Evolutionary conservation across 345 rosid species (phyloP), one percentile per base, ranked within the genome.

Genomic region (Camelina laxa): DNA sequence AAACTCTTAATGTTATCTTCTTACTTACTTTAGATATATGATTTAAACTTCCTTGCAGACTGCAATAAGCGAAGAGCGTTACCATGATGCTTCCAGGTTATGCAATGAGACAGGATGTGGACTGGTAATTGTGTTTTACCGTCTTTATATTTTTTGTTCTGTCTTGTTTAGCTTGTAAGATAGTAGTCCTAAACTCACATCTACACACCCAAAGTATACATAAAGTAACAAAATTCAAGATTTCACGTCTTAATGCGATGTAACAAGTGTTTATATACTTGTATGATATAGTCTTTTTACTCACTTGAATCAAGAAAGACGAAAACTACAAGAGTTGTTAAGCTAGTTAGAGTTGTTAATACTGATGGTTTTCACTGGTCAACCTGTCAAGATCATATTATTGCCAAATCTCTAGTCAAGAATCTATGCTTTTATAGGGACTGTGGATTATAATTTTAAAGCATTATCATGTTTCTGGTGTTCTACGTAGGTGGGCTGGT

Each of bases 401-500:
- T 45, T 72, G 1, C 20, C 60, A 2, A 17, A 5, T 44, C 48
- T 64, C 39, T 42, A 30, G 70, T 39, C 9, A 44, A 73, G 20
- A 55, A 31, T 73, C 27, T 50, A 27, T 42, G 68, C 14, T 67
- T 60, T 67, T 39, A 51, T 53, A 19, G 61, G 31, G 63, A 31
- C 62, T 61, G 16, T 63, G 33, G 45, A n/a, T 20, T 20, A 41
- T 2, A 27, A 65, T 63, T 21, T 59, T 9, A 21, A 65, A 45
- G 70, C 63, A 17, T 44, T 59, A 38, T 22, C 45, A 59, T 53
- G 60, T 75, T 60, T 73, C 21, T 73, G 56, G 65, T 70, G 56
- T 24, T 70, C 56, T 64, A 70, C 30, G 62, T 87, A 94, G 98
- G 87, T 94, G 53, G 98, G 98, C 47, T 94, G 98, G 98, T 94